A percentile compares a stretch with the other conserved stretches of the same genome.
Conservation (phyloP, 352 stramenopile genomes). For the Phytophthora cajani region DNA sequence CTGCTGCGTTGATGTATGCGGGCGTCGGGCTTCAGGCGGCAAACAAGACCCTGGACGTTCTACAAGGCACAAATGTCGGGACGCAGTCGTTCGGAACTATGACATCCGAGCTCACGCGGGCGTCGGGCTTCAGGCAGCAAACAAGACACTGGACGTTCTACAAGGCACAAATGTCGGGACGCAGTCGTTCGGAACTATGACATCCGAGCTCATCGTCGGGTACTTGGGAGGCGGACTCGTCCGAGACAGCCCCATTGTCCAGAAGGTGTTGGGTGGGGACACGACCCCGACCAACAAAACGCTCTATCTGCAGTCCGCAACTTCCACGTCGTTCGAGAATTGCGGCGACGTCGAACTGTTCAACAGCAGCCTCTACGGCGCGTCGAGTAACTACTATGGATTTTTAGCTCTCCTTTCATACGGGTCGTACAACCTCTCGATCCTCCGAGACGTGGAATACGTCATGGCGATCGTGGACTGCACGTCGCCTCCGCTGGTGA, state of each 20-base stretch:
- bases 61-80: constrained; percentile 23
- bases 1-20: constrained; percentile 32
- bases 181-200: constrained; percentile 26
- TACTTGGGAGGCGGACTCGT: constrained; percentile 37
- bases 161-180: constrained; percentile 20
- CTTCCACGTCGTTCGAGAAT: constrained; percentile 22
- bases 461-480: constrained; percentile 36
- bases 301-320: constrained; percentile 38
- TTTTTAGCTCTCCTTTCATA: constrained; percentile 26
- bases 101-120: constrained; percentile 27
- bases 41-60: constrained; percentile 26
- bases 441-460: constrained; percentile 37
- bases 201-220: constrained; percentile 33
- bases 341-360: constrained; percentile 22
- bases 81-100: constrained; percentile 27
- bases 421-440: constrained; percentile 41
- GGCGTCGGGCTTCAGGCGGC: constrained; percentile 20
- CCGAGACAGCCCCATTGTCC: constrained; percentile 41
- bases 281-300: constrained; percentile 39
- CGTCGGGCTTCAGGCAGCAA: constrained; percentile 21
- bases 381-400: constrained; percentile 16
- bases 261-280: constrained; percentile 27
- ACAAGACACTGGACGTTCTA: constrained; percentile 28
- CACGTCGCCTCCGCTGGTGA: constrained; percentile 27
- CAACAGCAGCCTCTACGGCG: constrained; percentile 33